phyloP scores from a whole-genome alignment of 257 asterid genomes.

The Capsicum pubescens region DNA sequence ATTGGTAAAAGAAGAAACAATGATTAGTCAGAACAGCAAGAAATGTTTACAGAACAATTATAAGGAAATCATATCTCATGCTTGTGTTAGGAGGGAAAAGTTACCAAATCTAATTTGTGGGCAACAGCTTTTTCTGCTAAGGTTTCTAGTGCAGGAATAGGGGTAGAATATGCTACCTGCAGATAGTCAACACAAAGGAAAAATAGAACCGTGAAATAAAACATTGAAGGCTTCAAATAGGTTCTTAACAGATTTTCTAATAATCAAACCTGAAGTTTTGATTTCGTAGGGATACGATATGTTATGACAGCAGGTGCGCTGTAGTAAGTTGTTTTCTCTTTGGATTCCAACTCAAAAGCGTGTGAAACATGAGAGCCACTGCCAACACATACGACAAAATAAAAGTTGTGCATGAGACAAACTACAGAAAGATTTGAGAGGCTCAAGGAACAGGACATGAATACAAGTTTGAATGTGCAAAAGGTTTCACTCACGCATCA shows the following conservation, averaged over 20 bases:
- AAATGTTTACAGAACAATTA: not conserved
- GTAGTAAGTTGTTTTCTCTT: conserved; percentile 57
- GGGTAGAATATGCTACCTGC: conserved; percentile 75
- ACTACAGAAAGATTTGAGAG: not conserved
- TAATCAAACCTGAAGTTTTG: conserved; percentile 56
- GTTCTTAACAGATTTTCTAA: not conserved
- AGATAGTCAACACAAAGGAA: conserved; percentile 15
- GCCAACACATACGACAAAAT: conserved; percentile 30
- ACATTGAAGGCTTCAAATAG: not conserved
- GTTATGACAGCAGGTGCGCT: conserved; percentile 68
- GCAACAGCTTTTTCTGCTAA: conserved; percentile 44
- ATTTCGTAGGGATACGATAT: conserved; percentile 53
- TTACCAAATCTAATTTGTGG: conserved; percentile 52
- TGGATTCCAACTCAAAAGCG: conserved; percentile 66
- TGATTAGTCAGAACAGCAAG: conserved; percentile 37
- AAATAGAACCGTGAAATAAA: not conserved
- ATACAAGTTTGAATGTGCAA: not conserved
- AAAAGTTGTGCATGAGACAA: conserved; percentile 19
- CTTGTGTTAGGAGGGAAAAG: conserved; percentile 25
- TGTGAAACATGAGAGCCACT: conserved; percentile 73
- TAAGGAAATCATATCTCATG: conserved; percentile 8
- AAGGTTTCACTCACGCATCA: conserved; percentile 51
- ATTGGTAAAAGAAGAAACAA: conserved; percentile 31
- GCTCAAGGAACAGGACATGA: not conserved
- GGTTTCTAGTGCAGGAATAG: conserved; percentile 56